Percentiles rank a stretch among this genome's conserved stretches.
Evolutionary conservation across 495 filamentous ascomycete species (phyloP).

Genomic region (Ramalina peruviana): DNA sequence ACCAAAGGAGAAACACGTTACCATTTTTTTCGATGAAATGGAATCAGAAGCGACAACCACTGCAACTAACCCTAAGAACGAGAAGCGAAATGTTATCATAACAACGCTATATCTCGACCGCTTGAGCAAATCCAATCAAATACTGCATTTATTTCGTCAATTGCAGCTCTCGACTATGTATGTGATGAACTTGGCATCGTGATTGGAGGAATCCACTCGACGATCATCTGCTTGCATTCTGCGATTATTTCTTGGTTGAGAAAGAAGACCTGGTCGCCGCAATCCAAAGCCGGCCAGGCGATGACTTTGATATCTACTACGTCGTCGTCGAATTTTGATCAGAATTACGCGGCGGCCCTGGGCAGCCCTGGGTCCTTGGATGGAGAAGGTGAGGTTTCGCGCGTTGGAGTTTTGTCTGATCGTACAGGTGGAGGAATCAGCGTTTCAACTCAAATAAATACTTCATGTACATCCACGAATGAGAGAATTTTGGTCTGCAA

Average conservation of each 20-base stretch:
- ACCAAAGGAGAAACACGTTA: background rate
- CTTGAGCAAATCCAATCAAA: background rate
- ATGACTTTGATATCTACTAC: background rate
- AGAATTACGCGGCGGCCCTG: no score
- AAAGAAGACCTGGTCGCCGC: slow-evolving; percentile 1
- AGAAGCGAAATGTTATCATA: background rate
- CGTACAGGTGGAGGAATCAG: no score
- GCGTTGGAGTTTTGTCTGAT: no score
- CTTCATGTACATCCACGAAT: no score
- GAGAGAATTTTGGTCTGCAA: no score
- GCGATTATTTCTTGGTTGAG: slow-evolving; percentile 19
- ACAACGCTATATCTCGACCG: background rate
- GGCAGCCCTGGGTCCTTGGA: no score
- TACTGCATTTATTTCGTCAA: background rate
- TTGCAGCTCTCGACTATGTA: background rate
- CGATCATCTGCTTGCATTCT: slow-evolving; percentile 19
- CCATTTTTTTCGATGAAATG: slow-evolving; percentile 1
- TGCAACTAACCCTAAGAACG: background rate
- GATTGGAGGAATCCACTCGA: slow-evolving; percentile 12
- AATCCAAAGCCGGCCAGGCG: background rate
- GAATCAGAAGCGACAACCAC: background rate
- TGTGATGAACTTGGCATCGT: background rate
- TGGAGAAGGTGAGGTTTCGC: no score
- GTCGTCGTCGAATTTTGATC: background rate
- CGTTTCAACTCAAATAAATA: no score